Evolutionary conservation across 495 filamentous ascomycete species (phyloP), one percentile per base, ranked within the genome.

Genomic region (Clavariopsis aquatica): DNA sequence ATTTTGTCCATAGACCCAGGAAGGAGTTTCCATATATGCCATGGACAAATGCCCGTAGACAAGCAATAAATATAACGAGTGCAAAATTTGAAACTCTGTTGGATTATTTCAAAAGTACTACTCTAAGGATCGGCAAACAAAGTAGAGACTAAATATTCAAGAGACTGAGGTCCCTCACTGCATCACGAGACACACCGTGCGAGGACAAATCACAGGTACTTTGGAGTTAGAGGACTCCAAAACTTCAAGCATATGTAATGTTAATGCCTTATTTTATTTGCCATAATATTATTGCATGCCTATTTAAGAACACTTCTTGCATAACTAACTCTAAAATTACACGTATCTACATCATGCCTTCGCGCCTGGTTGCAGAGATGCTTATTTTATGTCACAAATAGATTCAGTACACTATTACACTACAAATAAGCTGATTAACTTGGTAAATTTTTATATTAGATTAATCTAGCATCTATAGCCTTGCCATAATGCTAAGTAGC

Each of bases 151-250:
- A n/a, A n/a, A n/a, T n/a, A n/a, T n/a, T n/a, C n/a, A 34, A 34
- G 6, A 34, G 12, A 43, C 5, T 51, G 26, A 51, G 7, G 47
- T 51, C 47, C 7, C 10, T 51, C 10, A 51, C 47, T 51, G 19
- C 47, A 17, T 22, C 47, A 22, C 47, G 47, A 51, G 19, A 51
- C 47, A 51, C 47, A 23, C 47, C 47, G 19, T 51, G 26, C 5
- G 4, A 22, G 26, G 47, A 51, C 47, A 51, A 51, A 51, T 28
- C 19, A 20, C 47, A 23, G 47, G 47, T 43, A 51, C 26, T 51
- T 51, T 51, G 20, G n/a, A 51, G 8, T 51, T 22, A 51, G 26
- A 28, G 26, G 47, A 51, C 47, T 28, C 47, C 26, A 51, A 28
- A 24, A 51, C 10, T 51, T 28, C 26, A 51, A 24, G 26, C 26